Evolutionary conservation across 495 filamentous ascomycete genomes (phyloP).

Genomic region (Podospora bellae-mahoneyi): DNA sequence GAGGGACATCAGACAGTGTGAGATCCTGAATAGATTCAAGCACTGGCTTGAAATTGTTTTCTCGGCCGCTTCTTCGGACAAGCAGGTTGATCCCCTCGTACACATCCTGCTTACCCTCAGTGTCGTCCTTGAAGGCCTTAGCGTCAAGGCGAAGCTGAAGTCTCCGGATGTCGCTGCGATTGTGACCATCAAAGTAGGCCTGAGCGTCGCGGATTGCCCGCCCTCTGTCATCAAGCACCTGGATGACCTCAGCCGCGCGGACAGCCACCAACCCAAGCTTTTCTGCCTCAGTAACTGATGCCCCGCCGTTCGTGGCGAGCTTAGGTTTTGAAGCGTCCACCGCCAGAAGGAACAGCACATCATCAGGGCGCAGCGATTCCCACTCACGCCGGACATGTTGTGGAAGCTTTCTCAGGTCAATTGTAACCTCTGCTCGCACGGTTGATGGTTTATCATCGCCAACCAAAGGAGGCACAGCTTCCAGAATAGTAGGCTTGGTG

Average conservation of each 20-base stretch:
- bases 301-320: conserved; percentile 53
- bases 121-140: conserved; percentile 73
- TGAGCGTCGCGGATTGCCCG: conserved; percentile 61
- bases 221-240: conserved; percentile 86
- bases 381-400: conserved; percentile 79
- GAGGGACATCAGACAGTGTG: conserved; percentile 76
- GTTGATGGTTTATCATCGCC: conserved; percentile 80
- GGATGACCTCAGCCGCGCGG: conserved; percentile 80
- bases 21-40: conserved; percentile 87
- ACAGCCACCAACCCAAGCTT: conserved; percentile 65
- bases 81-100: conserved; percentile 87
- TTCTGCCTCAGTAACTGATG: conserved; percentile 50
- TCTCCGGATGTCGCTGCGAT: conserved; percentile 54
- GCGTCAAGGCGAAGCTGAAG: conserved; percentile 81
- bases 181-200: conserved; percentile 43
- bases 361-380: conserved; percentile 84
- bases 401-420: conserved; percentile 76
- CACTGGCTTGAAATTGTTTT: conserved; percentile 97
- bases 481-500: conserved; percentile 79
- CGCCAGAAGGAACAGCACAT: conserved; percentile 83
- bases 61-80: conserved; percentile 76
- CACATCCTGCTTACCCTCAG: conserved; percentile 70
- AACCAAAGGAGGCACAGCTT: conserved; percentile 79
- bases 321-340: conserved; percentile 58
- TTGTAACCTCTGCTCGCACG: conserved; percentile 81